These are phyloP conservation scores for Colletotrichum sp. DNA, from an alignment of 2,329 filamentous ascomycete genomes.

Conservation along the genomic window DNA sequence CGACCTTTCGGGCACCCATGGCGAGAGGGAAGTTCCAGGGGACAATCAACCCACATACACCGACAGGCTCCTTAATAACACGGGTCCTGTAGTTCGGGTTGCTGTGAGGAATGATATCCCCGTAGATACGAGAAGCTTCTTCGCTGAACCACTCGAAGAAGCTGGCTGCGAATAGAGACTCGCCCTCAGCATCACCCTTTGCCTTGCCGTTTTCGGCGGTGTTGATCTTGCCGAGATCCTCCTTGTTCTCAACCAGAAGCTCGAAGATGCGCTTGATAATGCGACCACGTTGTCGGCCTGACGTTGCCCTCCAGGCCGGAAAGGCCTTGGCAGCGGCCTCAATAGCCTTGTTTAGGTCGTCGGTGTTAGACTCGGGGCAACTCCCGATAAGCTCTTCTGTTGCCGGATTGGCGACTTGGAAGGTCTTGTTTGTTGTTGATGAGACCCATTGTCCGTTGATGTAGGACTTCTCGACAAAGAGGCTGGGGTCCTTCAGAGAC, in stretches of 20 bases:
- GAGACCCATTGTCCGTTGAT: constrained; percentile 1
- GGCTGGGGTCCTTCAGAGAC: background rate
- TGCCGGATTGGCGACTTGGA: constrained; percentile 62
- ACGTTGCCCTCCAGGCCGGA: constrained; percentile 58
- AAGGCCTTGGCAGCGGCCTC: constrained; percentile 68
- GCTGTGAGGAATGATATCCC: constrained; percentile 75
- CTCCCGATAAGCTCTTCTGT: constrained; percentile 70
- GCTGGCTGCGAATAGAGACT: constrained; percentile 74
- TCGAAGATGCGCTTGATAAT: constrained; percentile 67
- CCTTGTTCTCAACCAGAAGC: constrained; percentile 65
- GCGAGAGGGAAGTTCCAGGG: constrained; percentile 87
- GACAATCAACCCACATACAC: constrained; percentile 82
- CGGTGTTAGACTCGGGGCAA: constrained; percentile 70
- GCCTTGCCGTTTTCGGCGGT: constrained; percentile 75
- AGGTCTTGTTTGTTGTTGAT: background rate
- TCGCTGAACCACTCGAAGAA: constrained; percentile 86
- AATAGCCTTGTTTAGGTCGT: constrained; percentile 72
- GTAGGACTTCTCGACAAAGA: constrained; percentile 1
- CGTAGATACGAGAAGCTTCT: constrained; percentile 76
- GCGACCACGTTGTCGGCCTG: constrained; percentile 61
- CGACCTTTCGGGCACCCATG: constrained; percentile 76
- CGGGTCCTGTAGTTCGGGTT: constrained; percentile 67
- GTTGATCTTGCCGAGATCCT: constrained; percentile 69
- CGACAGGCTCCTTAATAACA: constrained; percentile 82
- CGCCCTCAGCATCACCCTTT: constrained; percentile 72